phyloP scores from a whole-genome alignment of 1,139 yeast species.

The Pichia sp. region DNA sequence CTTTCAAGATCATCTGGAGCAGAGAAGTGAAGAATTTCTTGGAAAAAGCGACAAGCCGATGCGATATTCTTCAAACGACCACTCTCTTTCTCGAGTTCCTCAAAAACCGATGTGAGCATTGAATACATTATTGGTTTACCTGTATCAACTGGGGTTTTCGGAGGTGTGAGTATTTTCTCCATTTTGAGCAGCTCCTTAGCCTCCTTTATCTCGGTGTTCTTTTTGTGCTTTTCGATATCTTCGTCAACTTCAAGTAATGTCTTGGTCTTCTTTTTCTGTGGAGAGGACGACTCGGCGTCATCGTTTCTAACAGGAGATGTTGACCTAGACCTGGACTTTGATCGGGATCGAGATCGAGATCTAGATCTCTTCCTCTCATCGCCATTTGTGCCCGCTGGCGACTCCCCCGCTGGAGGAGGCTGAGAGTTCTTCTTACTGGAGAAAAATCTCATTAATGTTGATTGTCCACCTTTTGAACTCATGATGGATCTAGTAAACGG shows the following conservation, averaged over 20 bases:
- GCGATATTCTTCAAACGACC: slow-evolving; percentile 77
- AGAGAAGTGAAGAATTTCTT: slow-evolving; percentile 45
- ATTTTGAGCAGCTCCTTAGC: slow-evolving; percentile 18
- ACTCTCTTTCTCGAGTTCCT: slow-evolving; percentile 67
- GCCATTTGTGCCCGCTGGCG: not conserved
- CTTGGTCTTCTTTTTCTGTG: slow-evolving; percentile 5
- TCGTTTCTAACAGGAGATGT: slow-evolving; percentile 2
- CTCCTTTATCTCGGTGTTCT: slow-evolving; percentile 18
- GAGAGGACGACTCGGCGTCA: slow-evolving; percentile 1
- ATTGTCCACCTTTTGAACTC: slow-evolving; percentile 7
- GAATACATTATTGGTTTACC: slow-evolving; percentile 48
- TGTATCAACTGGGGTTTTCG: slow-evolving; percentile 11
- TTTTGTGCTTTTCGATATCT: slow-evolving; percentile 17
- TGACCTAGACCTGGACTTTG: slow-evolving; percentile 9
- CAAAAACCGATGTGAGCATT: slow-evolving; percentile 61
- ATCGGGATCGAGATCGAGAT: slow-evolving; percentile 4
- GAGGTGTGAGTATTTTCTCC: slow-evolving; percentile 8
- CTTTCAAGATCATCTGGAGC: slow-evolving; percentile 13
- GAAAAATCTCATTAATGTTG: slow-evolving; percentile 15
- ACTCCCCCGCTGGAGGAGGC: not conserved
- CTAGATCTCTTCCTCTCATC: slow-evolving; percentile 6
- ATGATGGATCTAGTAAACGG: not conserved
- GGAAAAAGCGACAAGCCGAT: slow-evolving; percentile 63
- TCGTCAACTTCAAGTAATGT: slow-evolving; percentile 7
- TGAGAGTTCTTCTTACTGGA: slow-evolving; percentile 3